These are phyloP conservation scores for Rhizopogon salebrosus DNA, from an alignment of 768 basidiomycete species.

Conservation along the genomic window DNA sequence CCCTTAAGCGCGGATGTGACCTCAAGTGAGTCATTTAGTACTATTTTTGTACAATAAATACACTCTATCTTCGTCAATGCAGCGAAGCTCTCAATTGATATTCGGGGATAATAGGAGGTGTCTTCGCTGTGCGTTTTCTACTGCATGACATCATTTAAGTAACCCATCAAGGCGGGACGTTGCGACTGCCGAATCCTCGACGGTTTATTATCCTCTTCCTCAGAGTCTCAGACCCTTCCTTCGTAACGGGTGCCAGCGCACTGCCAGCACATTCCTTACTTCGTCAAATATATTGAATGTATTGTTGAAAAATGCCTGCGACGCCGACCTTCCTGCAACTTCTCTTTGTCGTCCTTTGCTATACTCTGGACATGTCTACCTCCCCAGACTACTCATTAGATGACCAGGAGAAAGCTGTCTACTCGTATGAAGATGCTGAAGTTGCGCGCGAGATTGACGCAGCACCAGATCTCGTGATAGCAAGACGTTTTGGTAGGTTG, in stretches of 20 bases:
- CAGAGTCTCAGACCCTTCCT: background rate
- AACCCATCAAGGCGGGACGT: background rate
- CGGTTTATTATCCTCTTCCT: background rate
- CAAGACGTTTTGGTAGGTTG: conserved; percentile 23
- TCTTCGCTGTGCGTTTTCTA: background rate
- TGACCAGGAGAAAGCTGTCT: conserved; percentile 17
- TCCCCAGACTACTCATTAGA: background rate
- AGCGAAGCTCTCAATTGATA: background rate
- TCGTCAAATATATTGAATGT: background rate
- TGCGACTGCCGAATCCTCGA: background rate
- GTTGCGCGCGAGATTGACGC: conserved; percentile 12
- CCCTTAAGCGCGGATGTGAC: background rate
- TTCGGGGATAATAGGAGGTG: background rate
- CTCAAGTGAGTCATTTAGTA: background rate
- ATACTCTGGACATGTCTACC: background rate
- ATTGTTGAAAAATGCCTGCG: background rate
- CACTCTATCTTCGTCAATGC: background rate
- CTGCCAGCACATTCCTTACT: background rate
- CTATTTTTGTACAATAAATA: background rate
- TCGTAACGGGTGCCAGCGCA: background rate
- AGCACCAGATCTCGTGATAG: conserved; percentile 23
- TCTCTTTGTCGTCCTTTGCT: background rate
- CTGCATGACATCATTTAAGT: background rate
- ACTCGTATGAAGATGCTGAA: background rate
- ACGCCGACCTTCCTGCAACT: background rate